Conservation (phyloP, 148 eudicot species). For the Persicaria maculosa region DNA sequence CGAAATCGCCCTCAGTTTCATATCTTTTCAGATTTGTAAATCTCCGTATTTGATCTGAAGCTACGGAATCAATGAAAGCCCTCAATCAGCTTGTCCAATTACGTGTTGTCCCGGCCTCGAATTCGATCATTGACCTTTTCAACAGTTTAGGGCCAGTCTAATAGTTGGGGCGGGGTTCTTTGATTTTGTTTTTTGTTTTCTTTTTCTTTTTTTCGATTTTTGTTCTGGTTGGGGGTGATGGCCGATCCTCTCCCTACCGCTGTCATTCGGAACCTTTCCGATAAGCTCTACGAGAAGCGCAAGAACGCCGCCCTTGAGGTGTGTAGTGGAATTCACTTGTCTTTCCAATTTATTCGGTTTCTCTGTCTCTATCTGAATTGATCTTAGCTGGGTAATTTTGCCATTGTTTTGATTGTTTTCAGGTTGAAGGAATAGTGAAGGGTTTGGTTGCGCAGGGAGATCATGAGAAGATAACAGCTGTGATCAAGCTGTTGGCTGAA, state of each 20-base stretch:
- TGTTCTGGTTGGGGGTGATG: conserved; percentile 25
- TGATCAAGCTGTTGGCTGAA: conserved; percentile 64
- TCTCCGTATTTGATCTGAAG: not conserved
- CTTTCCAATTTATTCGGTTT: not conserved
- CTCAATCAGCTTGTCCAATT: not conserved
- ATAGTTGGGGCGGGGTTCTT: conserved; percentile 1
- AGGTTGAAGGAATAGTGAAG: conserved; percentile 98
- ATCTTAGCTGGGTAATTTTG: conserved; percentile 9
- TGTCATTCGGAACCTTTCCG: conserved; percentile 80
- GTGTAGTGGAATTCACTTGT: not conserved
- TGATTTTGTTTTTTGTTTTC: not conserved
- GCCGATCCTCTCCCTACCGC: conserved; percentile 64
- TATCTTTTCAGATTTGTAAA: not conserved
- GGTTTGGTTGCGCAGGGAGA: conserved; percentile 57
- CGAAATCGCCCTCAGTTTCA: not conserved
- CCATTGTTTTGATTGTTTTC: conserved; percentile 2
- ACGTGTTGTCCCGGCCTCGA: not conserved
- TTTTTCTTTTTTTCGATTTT: not conserved
- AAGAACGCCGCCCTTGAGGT: conserved; percentile 99
- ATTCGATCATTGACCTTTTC: not conserved
- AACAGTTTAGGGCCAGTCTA: not conserved
- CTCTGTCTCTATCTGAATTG: not conserved
- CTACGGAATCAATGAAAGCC: conserved; percentile 1
- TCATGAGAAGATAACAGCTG: conserved; percentile 77
- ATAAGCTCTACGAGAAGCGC: conserved; percentile 94